Base-by-base conservation (phyloP, 139 green algal species). In the Tetratostichococcus sp. region DNA sequence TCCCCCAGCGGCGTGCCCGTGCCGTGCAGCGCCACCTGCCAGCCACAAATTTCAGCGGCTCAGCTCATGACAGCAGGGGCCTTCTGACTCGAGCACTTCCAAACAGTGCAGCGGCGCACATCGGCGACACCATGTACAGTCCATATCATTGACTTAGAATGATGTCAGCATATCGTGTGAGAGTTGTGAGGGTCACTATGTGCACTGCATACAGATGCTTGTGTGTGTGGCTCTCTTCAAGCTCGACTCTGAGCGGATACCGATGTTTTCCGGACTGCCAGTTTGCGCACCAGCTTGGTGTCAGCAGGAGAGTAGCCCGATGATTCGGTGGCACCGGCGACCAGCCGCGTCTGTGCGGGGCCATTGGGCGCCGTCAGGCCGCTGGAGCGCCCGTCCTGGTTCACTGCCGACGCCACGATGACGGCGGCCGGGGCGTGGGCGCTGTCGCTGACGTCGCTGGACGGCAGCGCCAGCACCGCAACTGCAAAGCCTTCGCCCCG, bases 371-470 rank as follows among this genome's bases (percentile, higher is more conserved):
- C 89, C 4, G 86, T 93, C 23, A 97, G 83, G 35, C 89, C 85
- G 59, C 84, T 93, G 74, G 88, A 94, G 67, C 92, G 82, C 14
- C 93, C 93, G 75, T 97, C 93, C 81, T 97, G 91, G 80, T 97
- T 97, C 28, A 97, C 91, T 0, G 91, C 82, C 28, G 79, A 88
- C 1, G 88, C 90, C 2, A 71, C 71, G 0, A 96, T 65, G 43
- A 93, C 30, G 1, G 67, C 0, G 80, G 84, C 28, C 67, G 30
- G 35, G n/a, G 62, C 67, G 76, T 32, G 17, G 73, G 67, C 31
- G 14, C 2, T 1, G 2, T 35, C 1, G 30, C 21, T 30, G 4
- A 25, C 14, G 50, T 26, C 50, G 11, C 14, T 4, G 50, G 50
- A 50, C 50, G 50, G 50, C 50, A 62, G 39, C 75, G 93, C 83